phyloP scores from a whole-genome alignment of 345 rosid genomes.

The Citrus medica region DNA sequence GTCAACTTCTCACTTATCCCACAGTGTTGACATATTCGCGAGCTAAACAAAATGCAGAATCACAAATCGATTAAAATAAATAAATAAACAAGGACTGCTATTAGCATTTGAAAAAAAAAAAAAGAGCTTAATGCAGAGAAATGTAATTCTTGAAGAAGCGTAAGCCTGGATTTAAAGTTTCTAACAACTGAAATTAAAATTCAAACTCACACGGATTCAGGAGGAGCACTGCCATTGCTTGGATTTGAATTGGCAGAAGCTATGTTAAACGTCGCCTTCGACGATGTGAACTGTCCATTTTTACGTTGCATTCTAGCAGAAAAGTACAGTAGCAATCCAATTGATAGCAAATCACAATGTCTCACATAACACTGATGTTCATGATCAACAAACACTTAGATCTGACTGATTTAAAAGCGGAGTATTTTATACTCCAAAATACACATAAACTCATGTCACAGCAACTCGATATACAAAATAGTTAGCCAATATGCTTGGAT shows the following conservation, averaged over 20 bases:
- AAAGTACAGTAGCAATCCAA: not conserved
- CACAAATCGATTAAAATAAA: not conserved
- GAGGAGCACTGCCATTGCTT: conserved; percentile 21
- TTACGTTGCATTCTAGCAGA: conserved; percentile 61
- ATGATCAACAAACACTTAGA: conserved; percentile 8
- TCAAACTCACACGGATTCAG: conserved; percentile 36
- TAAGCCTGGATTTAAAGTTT: not conserved
- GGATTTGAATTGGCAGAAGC: conserved; percentile 31
- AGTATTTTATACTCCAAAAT: not conserved
- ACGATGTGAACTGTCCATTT: conserved; percentile 71
- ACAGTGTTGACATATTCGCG: conserved; percentile 29
- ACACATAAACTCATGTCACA: not conserved
- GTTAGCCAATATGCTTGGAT: not conserved
- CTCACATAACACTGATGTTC: not conserved
- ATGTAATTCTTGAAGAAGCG: not conserved
- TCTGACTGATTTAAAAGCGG: not conserved
- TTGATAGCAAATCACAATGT: not conserved
- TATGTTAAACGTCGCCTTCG: conserved; percentile 14
- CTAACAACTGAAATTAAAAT: conserved; percentile 1
- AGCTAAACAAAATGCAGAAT: conserved; percentile 17
- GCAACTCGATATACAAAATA: not conserved
- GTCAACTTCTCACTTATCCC: conserved; percentile 31
- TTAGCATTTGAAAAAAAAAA: not conserved
- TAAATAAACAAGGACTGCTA: not conserved
- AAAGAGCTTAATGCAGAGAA: not conserved